phyloP scores from a whole-genome alignment of 768 basidiomycete species.

The Kwoniella sp. region DNA sequence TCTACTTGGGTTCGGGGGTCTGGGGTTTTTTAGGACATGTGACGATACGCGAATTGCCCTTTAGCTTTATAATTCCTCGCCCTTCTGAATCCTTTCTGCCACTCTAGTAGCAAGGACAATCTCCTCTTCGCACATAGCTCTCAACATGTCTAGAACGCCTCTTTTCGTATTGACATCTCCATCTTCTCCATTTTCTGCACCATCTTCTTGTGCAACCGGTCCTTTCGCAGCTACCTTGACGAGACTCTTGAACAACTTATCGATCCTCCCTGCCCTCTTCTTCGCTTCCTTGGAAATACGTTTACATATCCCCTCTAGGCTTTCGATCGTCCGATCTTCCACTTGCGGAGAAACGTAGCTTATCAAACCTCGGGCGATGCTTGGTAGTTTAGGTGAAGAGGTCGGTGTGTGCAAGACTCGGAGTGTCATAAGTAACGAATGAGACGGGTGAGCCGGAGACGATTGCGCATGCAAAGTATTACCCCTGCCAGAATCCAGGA shows the following conservation, averaged over 20 bases:
- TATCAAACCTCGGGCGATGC: conserved; percentile 28
- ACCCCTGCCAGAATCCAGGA: conserved; percentile 61
- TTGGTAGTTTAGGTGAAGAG: conserved; percentile 19
- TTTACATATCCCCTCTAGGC: conserved; percentile 29
- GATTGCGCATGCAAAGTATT: conserved; percentile 74
- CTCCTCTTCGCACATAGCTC: conserved; percentile 20
- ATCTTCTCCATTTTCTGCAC: background rate
- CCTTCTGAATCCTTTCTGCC: conserved; percentile 5
- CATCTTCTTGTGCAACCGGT: background rate
- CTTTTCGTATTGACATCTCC: background rate
- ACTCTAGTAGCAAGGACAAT: conserved; percentile 4
- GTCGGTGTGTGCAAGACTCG: conserved; percentile 42
- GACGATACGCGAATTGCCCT: too few species aligned
- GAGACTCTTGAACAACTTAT: background rate
- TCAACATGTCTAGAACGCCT: conserved; percentile 12
- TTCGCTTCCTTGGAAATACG: conserved; percentile 20
- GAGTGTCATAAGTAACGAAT: conserved; percentile 59
- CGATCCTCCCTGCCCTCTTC: conserved; percentile 1
- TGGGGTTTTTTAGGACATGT: too few species aligned
- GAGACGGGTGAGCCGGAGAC: conserved; percentile 72
- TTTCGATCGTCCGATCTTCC: conserved; percentile 30
- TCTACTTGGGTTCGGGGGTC: too few species aligned
- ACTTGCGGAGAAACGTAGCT: conserved; percentile 46
- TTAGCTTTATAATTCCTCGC: conserved; percentile 17
- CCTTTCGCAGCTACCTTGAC: background rate